Percentiles rank a stretch among this genome's conserved stretches.
Conservation (phyloP, 2,329 filamentous ascomycete species). For the Sporothrix brasiliensis region DNA sequence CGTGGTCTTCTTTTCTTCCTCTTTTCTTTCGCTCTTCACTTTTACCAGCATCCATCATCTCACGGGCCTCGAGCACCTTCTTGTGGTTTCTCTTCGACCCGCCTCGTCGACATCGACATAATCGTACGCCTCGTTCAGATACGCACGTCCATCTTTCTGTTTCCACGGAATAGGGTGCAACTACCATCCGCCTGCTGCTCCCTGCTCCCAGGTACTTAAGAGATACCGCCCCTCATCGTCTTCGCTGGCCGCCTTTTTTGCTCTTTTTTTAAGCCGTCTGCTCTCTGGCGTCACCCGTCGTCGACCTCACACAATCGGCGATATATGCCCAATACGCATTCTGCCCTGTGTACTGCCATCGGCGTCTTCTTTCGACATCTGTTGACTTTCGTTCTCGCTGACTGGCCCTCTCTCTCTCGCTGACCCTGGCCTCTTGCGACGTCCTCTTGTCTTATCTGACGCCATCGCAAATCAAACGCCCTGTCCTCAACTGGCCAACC, state of each 20-base stretch:
- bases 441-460: slow-evolving; percentile 35
- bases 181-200: slow-evolving; percentile 2
- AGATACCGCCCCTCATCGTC: not conserved
- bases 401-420: not conserved
- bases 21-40: not conserved
- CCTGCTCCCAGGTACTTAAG: not conserved
- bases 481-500: slow-evolving; percentile 13
- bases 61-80: not conserved
- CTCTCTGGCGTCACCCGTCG: slow-evolving; percentile 25
- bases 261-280: not conserved
- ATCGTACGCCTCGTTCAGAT: not conserved
- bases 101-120: not conserved
- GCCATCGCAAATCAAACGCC: slow-evolving; percentile 32
- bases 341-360: slow-evolving; percentile 15
- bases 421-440: slow-evolving; percentile 18
- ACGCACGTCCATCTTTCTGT: not conserved
- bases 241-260: not conserved
- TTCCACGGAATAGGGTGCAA: not conserved
- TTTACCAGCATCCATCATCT: slow-evolving; percentile 1
- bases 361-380: not conserved
- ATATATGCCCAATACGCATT: slow-evolving; percentile 5
- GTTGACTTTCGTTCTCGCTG: not conserved
- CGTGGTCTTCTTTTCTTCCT: not conserved
- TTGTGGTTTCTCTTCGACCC: not conserved
- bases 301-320: slow-evolving; percentile 18